Base-by-base conservation (phyloP, 2,329 filamentous ascomycete genomes). In the Alternaria triticimaculans region DNA sequence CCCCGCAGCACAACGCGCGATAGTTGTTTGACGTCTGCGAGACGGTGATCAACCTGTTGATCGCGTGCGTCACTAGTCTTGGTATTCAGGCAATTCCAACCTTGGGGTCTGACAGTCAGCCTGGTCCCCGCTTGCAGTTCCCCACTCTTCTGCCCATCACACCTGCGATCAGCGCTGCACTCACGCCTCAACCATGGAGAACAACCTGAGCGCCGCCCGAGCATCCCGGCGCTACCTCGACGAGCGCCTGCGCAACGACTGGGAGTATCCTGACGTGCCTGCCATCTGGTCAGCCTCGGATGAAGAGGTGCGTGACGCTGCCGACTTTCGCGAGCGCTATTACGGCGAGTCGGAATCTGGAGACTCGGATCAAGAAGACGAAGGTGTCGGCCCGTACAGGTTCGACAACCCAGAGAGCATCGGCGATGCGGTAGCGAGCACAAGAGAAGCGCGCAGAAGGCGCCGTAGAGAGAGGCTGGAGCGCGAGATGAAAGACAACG, bases 401-500 rank as follows among this genome's bases (percentile, higher is more conserved):
- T 83, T 84, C 68, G 83, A 85, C 46, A 77, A 72, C 4, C 82
- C 83, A 10, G 83, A 85, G 55, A 81, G 76, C 58, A 80, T 84
- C 14, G 83, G 78, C 12, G 65, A 73, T 37, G 76, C 79, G 12
- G 64, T 84, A 43, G 73, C 73, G 21, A 63, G 62, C 7, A 78
- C 74, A 28, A 65, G 70, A 7, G 65, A 69, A 43, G 65, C 64
- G 58, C 73, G 80, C 61, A 83, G 79, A 66, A 72, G 78, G 55
- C 79, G 80, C 66, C 75, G 82, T 44, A 71, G 76, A 55, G 65
- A 72, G 51, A 70, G 72, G 12, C 64, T 83, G 54, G 78, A 82
- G 58, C 73, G 76, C 28, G 84, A 85, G 66, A 82, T 83, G 80
- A 62, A 64, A 8, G 96, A 92, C 90, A 98, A 97, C 73, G 84